Percentiles rank a stretch among this genome's conserved stretches.
Evolutionary conservation across 2,329 filamentous ascomycete genomes (phyloP).

Genomic region (Fusarium piperis): DNA sequence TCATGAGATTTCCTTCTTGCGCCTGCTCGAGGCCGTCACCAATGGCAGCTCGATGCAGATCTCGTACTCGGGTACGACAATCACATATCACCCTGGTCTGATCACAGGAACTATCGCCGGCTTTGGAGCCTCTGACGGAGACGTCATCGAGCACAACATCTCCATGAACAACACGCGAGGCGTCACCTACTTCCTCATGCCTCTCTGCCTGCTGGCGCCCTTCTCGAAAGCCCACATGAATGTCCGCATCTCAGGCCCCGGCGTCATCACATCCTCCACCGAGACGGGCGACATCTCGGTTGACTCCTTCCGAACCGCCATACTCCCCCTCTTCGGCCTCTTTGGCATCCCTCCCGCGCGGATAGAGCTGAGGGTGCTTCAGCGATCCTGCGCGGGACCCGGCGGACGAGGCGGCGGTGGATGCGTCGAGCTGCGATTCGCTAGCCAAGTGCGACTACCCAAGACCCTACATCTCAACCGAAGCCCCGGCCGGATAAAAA

Average conservation of each 20-base stretch:
- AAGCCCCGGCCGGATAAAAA: constrained; percentile 84
- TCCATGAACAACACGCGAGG: constrained; percentile 81
- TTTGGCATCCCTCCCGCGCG: constrained; percentile 85
- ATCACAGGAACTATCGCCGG: constrained; percentile 87
- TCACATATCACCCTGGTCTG: constrained; percentile 90
- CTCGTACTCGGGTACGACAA: constrained; percentile 92
- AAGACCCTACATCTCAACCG: constrained; percentile 91
- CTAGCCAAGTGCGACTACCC: constrained; percentile 90
- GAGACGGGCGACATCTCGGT: constrained; percentile 87
- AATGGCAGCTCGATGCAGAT: constrained; percentile 97
- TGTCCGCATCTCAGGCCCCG: constrained; percentile 87
- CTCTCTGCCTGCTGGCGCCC: constrained; percentile 88
- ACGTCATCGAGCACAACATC: constrained; percentile 83
- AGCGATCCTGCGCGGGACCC: constrained; percentile 79
- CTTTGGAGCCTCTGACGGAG: constrained; percentile 73
- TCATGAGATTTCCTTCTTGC: constrained; percentile 94
- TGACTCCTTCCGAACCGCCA: constrained; percentile 91
- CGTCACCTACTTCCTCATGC: constrained; percentile 90
- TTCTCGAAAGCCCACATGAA: constrained; percentile 94
- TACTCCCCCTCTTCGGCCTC: constrained; percentile 87
- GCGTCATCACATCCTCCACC: constrained; percentile 90
- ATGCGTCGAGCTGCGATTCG: constrained; percentile 92
- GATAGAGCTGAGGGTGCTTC: constrained; percentile 86
- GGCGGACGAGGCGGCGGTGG: constrained; percentile 85
- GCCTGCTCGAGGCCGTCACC: constrained; percentile 91